Base-by-base conservation (phyloP, 768 basidiomycete species). In the Cubamyces lactineus region DNA sequence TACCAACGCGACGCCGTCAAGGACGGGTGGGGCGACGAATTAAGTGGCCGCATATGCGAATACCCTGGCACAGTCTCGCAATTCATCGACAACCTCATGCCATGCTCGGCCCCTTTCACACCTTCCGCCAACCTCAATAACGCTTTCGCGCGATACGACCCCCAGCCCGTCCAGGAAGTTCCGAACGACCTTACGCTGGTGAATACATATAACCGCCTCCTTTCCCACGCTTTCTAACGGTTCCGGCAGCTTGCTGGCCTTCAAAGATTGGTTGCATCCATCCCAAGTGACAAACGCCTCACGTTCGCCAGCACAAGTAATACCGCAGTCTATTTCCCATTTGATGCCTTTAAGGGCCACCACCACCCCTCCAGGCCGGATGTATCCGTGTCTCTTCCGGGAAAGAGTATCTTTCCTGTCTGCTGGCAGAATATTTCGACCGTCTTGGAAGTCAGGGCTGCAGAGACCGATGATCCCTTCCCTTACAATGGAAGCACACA, bases 401-500 rank as follows among this genome's bases (percentile, higher is more conserved):
- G 58, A 2, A 6, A 57, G 28, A 5, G 9, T 1, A 16, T 57
- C 38, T 13, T 12, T 15, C 17, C 21, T 16, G 11, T 34, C 8
- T 3, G 17, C 21, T 65, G 64, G 64, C 42, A 49, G 16, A 47
- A 57, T 15, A 48, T 65, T 45, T 28, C 59, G 6, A 45, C 54
- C 26, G 59, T 59, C n/a, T 24, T 65, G 28, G 64, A 65, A 40
- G 55, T 26, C 6, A 61, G 56, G 46, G 23, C 9, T 23, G n/a
- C 21, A 1, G 55, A 57, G 7, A 26, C 2, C 0, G 43, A 65
- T 15, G 59, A 53, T 24, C 48, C 50, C 2, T 51, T 53, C 21
- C 15, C 23, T 12, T 11, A 16, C 19, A 17, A 39, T 2, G 51
- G 30, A 21, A 11, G 23, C 15, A 48, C 12, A 23, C 43, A 59